Conservation (phyloP, 106 monocot species). For the Acorus gramineus region DNA sequence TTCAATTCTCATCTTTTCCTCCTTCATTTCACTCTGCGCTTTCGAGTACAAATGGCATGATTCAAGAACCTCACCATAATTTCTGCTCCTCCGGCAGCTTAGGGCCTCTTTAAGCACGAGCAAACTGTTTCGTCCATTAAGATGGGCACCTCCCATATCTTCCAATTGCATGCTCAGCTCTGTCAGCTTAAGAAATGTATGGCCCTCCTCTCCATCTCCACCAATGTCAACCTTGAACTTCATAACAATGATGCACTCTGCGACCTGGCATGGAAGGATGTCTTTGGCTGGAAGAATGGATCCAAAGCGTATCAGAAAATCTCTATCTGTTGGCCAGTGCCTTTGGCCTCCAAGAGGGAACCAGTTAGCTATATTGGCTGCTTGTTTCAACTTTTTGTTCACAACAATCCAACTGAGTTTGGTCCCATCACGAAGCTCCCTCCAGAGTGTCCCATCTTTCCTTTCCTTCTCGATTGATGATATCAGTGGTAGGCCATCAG, state of each 20-base stretch:
- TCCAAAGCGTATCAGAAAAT: conserved; percentile 33
- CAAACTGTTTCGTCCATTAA: conserved; percentile 40
- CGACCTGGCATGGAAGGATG: conserved; percentile 41
- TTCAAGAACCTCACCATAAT: conserved; percentile 34
- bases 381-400: conserved; percentile 32
- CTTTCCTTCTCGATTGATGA: conserved; percentile 33
- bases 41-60: conserved; percentile 34
- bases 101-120: conserved; percentile 37
- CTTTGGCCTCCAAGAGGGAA: conserved; percentile 39
- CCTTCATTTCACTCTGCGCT: conserved; percentile 32
- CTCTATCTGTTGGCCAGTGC: conserved; percentile 40
- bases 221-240: conserved; percentile 18
- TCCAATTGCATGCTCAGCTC: conserved; percentile 50
- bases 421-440: conserved; percentile 26
- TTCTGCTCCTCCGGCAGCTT: conserved; percentile 33
- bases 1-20: conserved; percentile 44
- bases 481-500: conserved; percentile 27
- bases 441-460: conserved; percentile 43
- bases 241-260: conserved; percentile 37
- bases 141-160: conserved; percentile 37
- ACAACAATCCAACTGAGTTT: conserved; percentile 46
- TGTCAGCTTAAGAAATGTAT: conserved; percentile 21
- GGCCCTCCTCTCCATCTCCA: conserved; percentile 14
- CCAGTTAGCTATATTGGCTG: conserved; percentile 47
- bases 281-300: conserved; percentile 40